Base-by-base conservation (phyloP, 441 rosid genomes). In the Syzygium malaccense region DNA sequence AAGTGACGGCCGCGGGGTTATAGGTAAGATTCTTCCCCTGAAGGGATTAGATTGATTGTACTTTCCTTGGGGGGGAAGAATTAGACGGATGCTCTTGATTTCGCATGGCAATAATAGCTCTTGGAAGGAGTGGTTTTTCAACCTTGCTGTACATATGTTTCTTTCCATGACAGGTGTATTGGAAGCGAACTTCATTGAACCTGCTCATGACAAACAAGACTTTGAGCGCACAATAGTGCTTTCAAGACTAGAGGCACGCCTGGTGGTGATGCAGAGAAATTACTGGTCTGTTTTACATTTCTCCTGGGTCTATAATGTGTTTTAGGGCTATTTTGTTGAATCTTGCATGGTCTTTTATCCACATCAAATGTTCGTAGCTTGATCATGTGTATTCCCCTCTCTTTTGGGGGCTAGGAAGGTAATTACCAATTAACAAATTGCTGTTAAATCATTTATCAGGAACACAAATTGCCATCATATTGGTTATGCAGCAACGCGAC, bases 131-230 rank as follows among this genome's bases (percentile, higher is more conserved):
- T 56, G 78, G 23, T 6, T 53, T 25, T 37, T n/a, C 51, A 68
- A 83, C 68, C 17, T 79, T 4, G 60, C 55, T 30, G 48, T 58
- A 48, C 85, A 62, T 87, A 54, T 86, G 23, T 54, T 66, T 53
- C 30, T 71, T 88, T 83, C 68, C 60, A 48, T 33, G 32, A 45
- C 60, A 90, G 92, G 92, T 87, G 90, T 91, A 37, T 48, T 91
- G 88, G 90, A 91, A 88, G 93, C 89, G 45, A 89, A 91, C 79
- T 91, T 87, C 66, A 80, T 90, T 57, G 89, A 87, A 87, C 93
- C 92, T 86, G 90, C 91, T 53, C 93, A 90, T 53, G 91, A 89
- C 58, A 90, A 91, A 87, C 93, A 91, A 58, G 93, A 88, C 32
- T 90, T 91, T 90, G 93, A 90, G 90, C 88, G 85, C 53, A 91